These are phyloP conservation scores for Aspergillus fijiensis DNA, from an alignment of 2,329 filamentous ascomycete species.

Conservation along the genomic window DNA sequence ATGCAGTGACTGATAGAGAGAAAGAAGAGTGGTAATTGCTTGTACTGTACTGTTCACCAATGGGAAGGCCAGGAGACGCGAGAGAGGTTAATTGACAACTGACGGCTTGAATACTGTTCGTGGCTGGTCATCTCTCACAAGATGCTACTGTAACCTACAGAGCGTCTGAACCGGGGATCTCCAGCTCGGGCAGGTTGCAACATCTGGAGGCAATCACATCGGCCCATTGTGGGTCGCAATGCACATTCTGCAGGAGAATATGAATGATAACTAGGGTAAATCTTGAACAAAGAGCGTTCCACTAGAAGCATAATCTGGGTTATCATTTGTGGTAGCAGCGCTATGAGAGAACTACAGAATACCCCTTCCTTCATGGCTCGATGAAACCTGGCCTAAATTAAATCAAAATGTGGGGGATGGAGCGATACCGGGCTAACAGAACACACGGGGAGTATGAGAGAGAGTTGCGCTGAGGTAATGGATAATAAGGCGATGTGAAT, in stretches of 20 bases:
- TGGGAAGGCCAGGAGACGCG: too few species aligned
- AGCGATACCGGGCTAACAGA: background rate
- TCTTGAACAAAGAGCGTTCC: background rate
- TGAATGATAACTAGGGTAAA: background rate
- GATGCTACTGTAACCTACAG: background rate
- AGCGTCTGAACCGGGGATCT: background rate
- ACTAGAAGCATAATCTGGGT: background rate
- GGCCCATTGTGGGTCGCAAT: background rate
- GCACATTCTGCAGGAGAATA: background rate
- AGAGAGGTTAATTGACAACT: too few species aligned
- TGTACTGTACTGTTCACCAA: too few species aligned
- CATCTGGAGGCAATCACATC: background rate
- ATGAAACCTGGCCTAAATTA: conserved; percentile 3
- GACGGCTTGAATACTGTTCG: background rate
- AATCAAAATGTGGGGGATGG: background rate
- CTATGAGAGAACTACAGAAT: conserved; percentile 3
- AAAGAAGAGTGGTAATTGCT: too few species aligned
- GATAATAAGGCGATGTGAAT: conserved; percentile 9
- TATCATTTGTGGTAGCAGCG: conserved; percentile 8
- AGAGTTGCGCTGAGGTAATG: background rate
- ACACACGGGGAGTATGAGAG: background rate
- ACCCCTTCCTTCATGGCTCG: conserved; percentile 5
- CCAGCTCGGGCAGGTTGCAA: background rate
- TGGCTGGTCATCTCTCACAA: background rate
- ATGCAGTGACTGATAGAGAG: too few species aligned